Evolutionary conservation across 768 basidiomycete species (phyloP), one percentile per base, ranked within the genome.

Genomic region (Rhodotorula paludigena): DNA sequence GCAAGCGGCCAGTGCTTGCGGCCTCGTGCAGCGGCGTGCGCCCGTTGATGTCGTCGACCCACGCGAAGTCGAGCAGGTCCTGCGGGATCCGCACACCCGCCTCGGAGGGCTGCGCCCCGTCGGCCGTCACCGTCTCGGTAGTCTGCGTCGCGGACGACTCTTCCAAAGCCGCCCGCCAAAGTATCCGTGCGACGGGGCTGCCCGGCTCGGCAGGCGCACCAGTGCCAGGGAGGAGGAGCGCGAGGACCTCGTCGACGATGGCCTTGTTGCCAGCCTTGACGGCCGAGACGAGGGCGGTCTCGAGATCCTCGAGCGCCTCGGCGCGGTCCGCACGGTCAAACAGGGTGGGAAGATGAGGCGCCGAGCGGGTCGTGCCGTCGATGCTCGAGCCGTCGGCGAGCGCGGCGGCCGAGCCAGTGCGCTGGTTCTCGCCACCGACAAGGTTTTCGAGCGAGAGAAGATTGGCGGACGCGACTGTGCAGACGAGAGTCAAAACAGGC

Each of bases 21-120:
- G 93, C 58, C 67, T 92, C 90, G 75, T 98, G 96, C 30, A 98
- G 83, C 72, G 90, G 91, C 6, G 89, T 93, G 42, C 96, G 85
- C 48, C 89, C 90, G 77, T 97, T 98, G 81, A 99, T 99, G 73
- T 97, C 92, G 77, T 98, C 96, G 54, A 97, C 83, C 76, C 91
- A 97, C 54, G 83, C 82, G 77, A 91, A 98, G 78, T 97, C 90
- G 77, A 97, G 90, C 0, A 87, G 21, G 79, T 80, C 33, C 23
- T 87, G 85, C 39, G 85, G 80, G 36, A 92, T 80, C 53, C 28
- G 10, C n/a, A 32, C n/a, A n/a, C n/a, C 32, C 10, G 25, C 45
- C 25, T 3, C 45, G 23, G 45, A 11, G 3, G 49, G 49, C 49
- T 8, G 6, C 30, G 92, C 88, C 57, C 90, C 80, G 74, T 90